phyloP scores from a whole-genome alignment of 169 alveolate species.

The Plasmodium gonderi region DNA sequence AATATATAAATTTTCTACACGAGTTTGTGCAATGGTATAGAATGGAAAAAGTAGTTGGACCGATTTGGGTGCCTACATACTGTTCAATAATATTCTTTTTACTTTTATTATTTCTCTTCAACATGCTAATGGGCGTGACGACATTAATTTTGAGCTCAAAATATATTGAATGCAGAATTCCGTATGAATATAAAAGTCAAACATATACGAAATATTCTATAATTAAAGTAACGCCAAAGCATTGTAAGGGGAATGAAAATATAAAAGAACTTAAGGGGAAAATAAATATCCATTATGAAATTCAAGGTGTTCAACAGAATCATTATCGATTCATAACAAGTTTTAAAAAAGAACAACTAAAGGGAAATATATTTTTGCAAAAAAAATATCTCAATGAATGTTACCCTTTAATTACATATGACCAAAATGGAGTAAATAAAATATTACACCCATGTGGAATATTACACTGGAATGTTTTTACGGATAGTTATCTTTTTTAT shows the following conservation, averaged over 20 bases:
- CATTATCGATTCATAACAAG: slow-evolving; percentile 39
- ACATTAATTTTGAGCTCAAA: slow-evolving; percentile 24
- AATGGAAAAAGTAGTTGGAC: slow-evolving; percentile 59
- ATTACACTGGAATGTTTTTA: slow-evolving; percentile 78
- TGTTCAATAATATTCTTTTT: slow-evolving; percentile 30
- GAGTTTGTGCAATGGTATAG: slow-evolving; percentile 65
- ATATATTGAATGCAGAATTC: slow-evolving; percentile 65
- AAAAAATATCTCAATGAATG: slow-evolving; percentile 39
- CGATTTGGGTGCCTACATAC: slow-evolving; percentile 39
- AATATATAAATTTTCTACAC: slow-evolving; percentile 4
- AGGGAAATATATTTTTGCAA: slow-evolving; percentile 23
- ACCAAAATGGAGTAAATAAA: slow-evolving; percentile 66
- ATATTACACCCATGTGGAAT: slow-evolving; percentile 83
- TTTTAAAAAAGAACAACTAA: slow-evolving; percentile 42
- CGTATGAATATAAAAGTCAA: slow-evolving; percentile 56
- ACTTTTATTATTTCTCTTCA: slow-evolving; percentile 31
- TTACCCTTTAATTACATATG: slow-evolving; percentile 57
- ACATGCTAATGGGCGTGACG: slow-evolving; percentile 14
- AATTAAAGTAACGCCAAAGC: slow-evolving; percentile 63
- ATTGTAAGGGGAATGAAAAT: slow-evolving; percentile 33
- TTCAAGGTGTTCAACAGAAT: slow-evolving; percentile 47
- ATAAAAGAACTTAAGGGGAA: slow-evolving; percentile 40
- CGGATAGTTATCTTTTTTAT: slow-evolving; percentile 75
- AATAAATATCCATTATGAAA: slow-evolving; percentile 64
- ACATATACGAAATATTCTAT: slow-evolving; percentile 63